Percentiles rank a stretch among this genome's conserved stretches.
phyloP scores from a whole-genome alignment of 495 filamentous ascomycete genomes.

The Aspergillus leporis region DNA sequence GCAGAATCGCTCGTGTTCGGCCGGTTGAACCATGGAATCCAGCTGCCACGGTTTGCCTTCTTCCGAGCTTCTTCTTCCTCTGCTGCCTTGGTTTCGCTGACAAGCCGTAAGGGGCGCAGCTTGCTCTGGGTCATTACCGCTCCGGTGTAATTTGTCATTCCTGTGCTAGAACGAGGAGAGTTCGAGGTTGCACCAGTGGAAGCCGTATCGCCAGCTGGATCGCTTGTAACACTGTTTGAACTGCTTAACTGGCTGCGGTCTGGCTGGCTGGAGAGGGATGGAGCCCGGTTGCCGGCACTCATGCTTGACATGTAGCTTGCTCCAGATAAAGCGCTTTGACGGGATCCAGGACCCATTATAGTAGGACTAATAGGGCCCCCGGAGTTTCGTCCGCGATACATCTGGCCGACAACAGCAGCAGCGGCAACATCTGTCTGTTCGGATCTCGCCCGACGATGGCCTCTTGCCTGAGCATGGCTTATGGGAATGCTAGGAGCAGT shows the following conservation, averaged over 20 bases:
- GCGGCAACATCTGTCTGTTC: slow-evolving; percentile 65
- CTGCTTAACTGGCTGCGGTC: slow-evolving; percentile 50
- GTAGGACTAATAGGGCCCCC: slow-evolving; percentile 55
- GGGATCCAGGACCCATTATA: slow-evolving; percentile 44
- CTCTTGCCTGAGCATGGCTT: slow-evolving; percentile 60
- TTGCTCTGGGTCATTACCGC: slow-evolving; percentile 72
- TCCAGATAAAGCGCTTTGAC: slow-evolving; percentile 48
- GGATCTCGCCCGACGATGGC: slow-evolving; percentile 63
- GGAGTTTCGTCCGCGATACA: slow-evolving; percentile 74
- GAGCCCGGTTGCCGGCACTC: slow-evolving; percentile 51
- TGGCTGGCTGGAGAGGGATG: slow-evolving; percentile 47
- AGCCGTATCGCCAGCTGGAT: slow-evolving; percentile 53
- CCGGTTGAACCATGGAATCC: slow-evolving; percentile 61
- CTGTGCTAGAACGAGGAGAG: slow-evolving; percentile 56
- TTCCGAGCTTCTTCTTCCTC: slow-evolving; percentile 54
- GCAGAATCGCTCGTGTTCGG: slow-evolving; percentile 22
- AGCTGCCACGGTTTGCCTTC: slow-evolving; percentile 61
- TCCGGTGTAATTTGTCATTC: slow-evolving; percentile 54
- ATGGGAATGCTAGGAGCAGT: slow-evolving; percentile 86
- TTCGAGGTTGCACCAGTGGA: slow-evolving; percentile 53
- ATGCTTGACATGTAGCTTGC: slow-evolving; percentile 44
- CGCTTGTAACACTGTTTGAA: slow-evolving; percentile 61
- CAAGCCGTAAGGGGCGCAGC: slow-evolving; percentile 80
- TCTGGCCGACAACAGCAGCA: slow-evolving; percentile 75
- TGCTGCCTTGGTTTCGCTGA: slow-evolving; percentile 52